phyloP scores from a whole-genome alignment of 164 flowering plant genomes.

The grape (Vitis vinifera) region DNA sequence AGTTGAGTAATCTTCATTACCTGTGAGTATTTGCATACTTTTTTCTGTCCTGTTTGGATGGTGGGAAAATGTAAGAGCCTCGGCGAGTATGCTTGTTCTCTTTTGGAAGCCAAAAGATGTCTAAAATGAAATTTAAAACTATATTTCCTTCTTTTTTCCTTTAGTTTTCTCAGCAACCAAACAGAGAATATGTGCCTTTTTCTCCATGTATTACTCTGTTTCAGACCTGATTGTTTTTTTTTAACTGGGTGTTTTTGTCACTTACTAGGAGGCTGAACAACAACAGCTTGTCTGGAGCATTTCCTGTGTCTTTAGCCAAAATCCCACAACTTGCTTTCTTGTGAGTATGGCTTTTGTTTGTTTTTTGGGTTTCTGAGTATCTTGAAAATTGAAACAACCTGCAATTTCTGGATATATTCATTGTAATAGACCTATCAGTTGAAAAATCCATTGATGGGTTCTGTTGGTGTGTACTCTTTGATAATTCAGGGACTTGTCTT shows the following conservation, averaged over 20 bases:
- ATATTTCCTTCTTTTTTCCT: not conserved
- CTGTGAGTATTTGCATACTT: slow-evolving; percentile 48
- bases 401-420: slow-evolving; percentile 4
- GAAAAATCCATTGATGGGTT: slow-evolving; percentile 15
- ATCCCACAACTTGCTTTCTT: slow-evolving; percentile 79
- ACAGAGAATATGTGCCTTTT: not conserved
- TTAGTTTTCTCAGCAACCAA: slow-evolving; percentile 1
- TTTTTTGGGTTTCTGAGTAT: slow-evolving; percentile 5
- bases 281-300: slow-evolving; percentile 79
- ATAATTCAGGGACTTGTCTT: slow-evolving; percentile 80
- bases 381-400: slow-evolving; percentile 17
- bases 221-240: slow-evolving; percentile 13
- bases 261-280: slow-evolving; percentile 81
- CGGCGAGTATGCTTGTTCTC: no score
- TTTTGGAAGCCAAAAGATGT: no score
- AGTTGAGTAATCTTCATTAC: slow-evolving; percentile 66
- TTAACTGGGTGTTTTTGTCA: slow-evolving; percentile 19
- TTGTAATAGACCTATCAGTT: slow-evolving; percentile 6
- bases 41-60: slow-evolving; percentile 8
- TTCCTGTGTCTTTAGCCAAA: slow-evolving; percentile 72
- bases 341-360: slow-evolving; percentile 55
- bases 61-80: not conserved
- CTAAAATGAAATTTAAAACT: not conserved
- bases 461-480: not conserved
- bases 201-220: not conserved